phyloP scores from a whole-genome alignment of 352 stramenopile species.

The Globisporangium canariense region DNA sequence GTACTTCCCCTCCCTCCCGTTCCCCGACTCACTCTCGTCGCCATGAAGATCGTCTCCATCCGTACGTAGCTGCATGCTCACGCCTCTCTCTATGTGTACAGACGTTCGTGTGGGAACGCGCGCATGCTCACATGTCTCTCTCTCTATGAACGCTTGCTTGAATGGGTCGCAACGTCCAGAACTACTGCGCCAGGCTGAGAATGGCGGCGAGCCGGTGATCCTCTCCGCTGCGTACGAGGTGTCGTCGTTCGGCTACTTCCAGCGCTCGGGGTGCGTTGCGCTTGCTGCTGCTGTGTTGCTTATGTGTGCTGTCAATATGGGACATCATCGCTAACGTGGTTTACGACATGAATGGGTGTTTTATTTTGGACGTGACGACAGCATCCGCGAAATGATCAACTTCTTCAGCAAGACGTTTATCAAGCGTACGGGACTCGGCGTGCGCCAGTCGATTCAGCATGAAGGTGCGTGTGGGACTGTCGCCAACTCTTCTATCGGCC shows the following conservation, averaged over 20 bases:
- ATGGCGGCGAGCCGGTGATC: slow-evolving; percentile 58
- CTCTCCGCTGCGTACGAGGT: slow-evolving; percentile 71
- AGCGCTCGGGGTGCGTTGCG: slow-evolving; percentile 69
- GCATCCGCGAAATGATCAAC: slow-evolving; percentile 97
- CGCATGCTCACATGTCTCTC: neutral
- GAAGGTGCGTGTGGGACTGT: slow-evolving; percentile 57
- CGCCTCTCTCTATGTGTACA: neutral
- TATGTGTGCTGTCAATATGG: neutral
- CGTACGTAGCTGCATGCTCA: slow-evolving; percentile 30
- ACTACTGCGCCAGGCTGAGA: slow-evolving; percentile 61
- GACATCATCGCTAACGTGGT: neutral
- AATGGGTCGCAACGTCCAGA: slow-evolving; percentile 26
- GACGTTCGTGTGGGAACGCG: neutral
- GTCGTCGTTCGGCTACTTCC: slow-evolving; percentile 84
- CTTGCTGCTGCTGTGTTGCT: neutral
- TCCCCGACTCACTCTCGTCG: neutral
- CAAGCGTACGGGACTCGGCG: slow-evolving; percentile 94
- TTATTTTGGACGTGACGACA: slow-evolving; percentile 19
- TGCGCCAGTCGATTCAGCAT: slow-evolving; percentile 97
- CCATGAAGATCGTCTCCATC: slow-evolving; percentile 87
- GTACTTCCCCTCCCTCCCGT: neutral
- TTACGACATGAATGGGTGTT: neutral
- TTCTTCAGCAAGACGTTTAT: slow-evolving; percentile 99
- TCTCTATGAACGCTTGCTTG: slow-evolving; percentile 1
- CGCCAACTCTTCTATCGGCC: no score